These are phyloP conservation scores for Bromus sterilis DNA, from an alignment of 176 grass and related monocot genomes.

Conservation along the genomic window DNA sequence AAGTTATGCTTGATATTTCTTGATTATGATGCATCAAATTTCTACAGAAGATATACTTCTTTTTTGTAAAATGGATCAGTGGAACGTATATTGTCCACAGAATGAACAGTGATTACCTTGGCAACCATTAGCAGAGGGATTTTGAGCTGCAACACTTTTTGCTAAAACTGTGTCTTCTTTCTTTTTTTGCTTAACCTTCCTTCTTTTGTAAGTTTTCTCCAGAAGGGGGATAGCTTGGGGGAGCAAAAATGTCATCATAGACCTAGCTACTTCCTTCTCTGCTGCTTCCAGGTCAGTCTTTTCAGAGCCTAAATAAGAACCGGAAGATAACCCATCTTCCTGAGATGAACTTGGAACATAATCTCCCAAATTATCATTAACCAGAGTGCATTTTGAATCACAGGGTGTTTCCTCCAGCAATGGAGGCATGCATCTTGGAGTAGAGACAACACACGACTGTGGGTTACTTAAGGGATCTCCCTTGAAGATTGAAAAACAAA, in stretches of 20 bases:
- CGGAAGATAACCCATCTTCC: conserved; percentile 39
- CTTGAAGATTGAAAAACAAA: conserved; percentile 37
- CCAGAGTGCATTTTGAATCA: conserved; percentile 17
- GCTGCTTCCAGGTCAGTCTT: conserved; percentile 48
- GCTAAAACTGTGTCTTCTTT: conserved; percentile 17
- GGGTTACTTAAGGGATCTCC: conserved; percentile 6
- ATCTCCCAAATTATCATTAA: conserved; percentile 32
- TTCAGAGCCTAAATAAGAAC: conserved; percentile 73
- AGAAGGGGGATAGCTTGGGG: conserved; percentile 83
- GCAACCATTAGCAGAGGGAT: conserved; percentile 19
- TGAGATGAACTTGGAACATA: conserved; percentile 48
- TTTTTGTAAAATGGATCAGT: not conserved
- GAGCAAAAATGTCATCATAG: conserved; percentile 86
- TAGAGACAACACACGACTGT: conserved; percentile 14
- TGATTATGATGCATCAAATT: not conserved
- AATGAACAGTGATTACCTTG: conserved; percentile 46
- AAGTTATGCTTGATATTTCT: not conserved
- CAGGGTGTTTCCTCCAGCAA: conserved; percentile 17
- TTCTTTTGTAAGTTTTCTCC: conserved; percentile 53
- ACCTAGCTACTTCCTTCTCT: conserved; percentile 60
- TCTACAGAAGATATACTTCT: not conserved
- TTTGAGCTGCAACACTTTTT: conserved; percentile 14
- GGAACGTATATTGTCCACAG: not conserved
- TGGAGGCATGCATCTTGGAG: conserved; percentile 20
- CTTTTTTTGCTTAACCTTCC: conserved; percentile 42